phyloP scores from a whole-genome alignment of 2,329 filamentous ascomycete genomes.

The Colletotrichum orbiculare region DNA sequence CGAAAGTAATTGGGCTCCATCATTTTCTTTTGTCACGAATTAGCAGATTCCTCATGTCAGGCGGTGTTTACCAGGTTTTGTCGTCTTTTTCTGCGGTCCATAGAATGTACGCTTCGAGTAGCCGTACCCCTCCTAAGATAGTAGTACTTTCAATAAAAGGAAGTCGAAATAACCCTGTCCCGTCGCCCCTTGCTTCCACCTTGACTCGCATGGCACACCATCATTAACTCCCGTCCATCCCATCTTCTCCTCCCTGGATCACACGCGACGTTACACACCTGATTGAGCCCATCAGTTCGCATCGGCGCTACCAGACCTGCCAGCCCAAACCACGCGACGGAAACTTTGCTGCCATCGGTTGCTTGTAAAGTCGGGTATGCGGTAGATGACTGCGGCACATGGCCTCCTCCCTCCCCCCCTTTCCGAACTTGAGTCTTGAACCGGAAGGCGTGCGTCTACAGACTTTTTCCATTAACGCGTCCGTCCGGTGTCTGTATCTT shows the following conservation, averaged over 20 bases:
- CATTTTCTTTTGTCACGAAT: conserved; percentile 25
- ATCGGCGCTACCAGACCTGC: neutral
- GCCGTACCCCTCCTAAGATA: conserved; percentile 30
- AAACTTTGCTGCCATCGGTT: neutral
- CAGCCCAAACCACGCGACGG: neutral
- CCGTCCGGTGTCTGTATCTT: neutral
- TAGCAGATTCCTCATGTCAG: conserved; percentile 31
- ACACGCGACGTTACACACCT: neutral
- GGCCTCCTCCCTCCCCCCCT: neutral
- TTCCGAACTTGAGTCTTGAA: neutral
- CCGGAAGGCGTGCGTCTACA: no score
- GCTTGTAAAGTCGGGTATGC: neutral
- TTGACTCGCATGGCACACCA: neutral
- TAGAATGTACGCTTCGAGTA: conserved; percentile 33
- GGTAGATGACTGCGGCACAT: neutral
- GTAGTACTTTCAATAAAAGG: conserved; percentile 30
- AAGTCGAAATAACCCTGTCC: conserved; percentile 18
- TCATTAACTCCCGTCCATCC: neutral
- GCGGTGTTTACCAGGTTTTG: conserved; percentile 27
- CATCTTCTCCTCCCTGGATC: neutral
- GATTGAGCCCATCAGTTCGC: conserved; percentile 10
- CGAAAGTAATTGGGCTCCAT: conserved; percentile 26
- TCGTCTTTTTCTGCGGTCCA: conserved; percentile 24
- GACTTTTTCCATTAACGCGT: neutral
- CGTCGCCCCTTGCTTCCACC: neutral